Evolutionary conservation across 75 land plant species (phyloP).

Genomic region (Gnetum montanum): DNA sequence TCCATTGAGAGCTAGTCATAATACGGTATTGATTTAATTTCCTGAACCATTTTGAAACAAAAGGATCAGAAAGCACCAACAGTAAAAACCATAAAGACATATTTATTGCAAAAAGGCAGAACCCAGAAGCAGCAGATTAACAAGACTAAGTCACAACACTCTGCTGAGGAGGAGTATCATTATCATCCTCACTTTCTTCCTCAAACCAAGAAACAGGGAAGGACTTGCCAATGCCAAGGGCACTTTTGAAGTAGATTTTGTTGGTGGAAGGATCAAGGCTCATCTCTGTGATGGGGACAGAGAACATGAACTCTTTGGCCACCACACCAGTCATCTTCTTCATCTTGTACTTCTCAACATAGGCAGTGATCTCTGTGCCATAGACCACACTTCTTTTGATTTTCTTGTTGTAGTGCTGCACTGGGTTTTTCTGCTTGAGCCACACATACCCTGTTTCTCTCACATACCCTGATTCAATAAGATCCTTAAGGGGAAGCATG

Average conservation of each 20-base stretch:
- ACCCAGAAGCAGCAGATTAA: too few relatives aligned
- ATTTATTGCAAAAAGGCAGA: too few relatives aligned
- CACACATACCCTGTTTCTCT: slow-evolving; percentile 25
- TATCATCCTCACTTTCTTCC: too few relatives aligned
- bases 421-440: slow-evolving; percentile 16
- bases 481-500: slow-evolving; percentile 19
- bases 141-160: too few relatives aligned
- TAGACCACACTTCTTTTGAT: slow-evolving; percentile 19
- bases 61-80: too few relatives aligned
- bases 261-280: neutral
- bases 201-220: slow-evolving; percentile 1
- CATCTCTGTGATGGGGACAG: slow-evolving; percentile 15
- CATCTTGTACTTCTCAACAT: slow-evolving; percentile 13
- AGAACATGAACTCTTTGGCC: slow-evolving; percentile 26
- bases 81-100: too few relatives aligned
- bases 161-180: too few relatives aligned
- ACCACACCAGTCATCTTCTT: slow-evolving; percentile 33
- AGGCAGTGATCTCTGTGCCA: slow-evolving; percentile 26
- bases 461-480: slow-evolving; percentile 16
- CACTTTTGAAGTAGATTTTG: slow-evolving; percentile 4
- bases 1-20: too few relatives aligned
- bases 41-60: too few relatives aligned
- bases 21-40: too few relatives aligned
- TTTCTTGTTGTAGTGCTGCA: slow-evolving; percentile 26
- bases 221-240: slow-evolving; percentile 3